phyloP scores from a whole-genome alignment of 768 basidiomycete genomes.

The Cystofilobasidium capitatum region DNA sequence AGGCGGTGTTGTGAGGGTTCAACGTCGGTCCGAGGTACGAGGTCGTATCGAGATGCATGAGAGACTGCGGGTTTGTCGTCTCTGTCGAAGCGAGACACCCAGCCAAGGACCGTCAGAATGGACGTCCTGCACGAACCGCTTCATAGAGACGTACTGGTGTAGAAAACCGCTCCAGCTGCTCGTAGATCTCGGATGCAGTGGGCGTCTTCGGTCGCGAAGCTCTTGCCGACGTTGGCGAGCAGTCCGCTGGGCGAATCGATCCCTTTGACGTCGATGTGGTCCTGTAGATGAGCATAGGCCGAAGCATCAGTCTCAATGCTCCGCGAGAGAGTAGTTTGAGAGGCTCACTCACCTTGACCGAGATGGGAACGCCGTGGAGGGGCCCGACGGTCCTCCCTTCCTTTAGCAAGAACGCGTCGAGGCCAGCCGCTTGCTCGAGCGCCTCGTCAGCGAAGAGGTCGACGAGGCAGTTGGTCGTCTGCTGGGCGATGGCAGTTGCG shows the following conservation, averaged over 20 bases:
- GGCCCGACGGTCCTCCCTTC: neutral
- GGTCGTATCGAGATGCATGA: neutral
- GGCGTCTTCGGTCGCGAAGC: neutral
- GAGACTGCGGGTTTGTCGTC: neutral
- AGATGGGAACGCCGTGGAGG: neutral
- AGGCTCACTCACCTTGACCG: neutral
- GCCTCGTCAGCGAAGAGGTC: constrained; percentile 26
- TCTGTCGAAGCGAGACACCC: too few relatives aligned
- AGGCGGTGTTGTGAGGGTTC: constrained; percentile 62
- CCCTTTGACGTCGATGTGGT: neutral
- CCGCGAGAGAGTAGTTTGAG: neutral
- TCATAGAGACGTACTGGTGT: too few relatives aligned
- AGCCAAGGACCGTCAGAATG: too few relatives aligned
- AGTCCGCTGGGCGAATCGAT: neutral
- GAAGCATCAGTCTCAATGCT: too few relatives aligned
- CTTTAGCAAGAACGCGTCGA: neutral
- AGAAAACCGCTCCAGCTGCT: neutral
- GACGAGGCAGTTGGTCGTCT: constrained; percentile 37
- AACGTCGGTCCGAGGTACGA: constrained; percentile 50
- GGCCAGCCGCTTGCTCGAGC: neutral
- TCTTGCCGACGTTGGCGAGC: neutral
- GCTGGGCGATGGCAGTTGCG: constrained; percentile 39
- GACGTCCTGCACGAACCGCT: too few relatives aligned
- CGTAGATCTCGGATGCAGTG: neutral
- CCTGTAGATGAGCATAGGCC: neutral